phyloP scores from a whole-genome alignment of 2,329 filamentous ascomycete species.

The Microsporum audouinii region DNA sequence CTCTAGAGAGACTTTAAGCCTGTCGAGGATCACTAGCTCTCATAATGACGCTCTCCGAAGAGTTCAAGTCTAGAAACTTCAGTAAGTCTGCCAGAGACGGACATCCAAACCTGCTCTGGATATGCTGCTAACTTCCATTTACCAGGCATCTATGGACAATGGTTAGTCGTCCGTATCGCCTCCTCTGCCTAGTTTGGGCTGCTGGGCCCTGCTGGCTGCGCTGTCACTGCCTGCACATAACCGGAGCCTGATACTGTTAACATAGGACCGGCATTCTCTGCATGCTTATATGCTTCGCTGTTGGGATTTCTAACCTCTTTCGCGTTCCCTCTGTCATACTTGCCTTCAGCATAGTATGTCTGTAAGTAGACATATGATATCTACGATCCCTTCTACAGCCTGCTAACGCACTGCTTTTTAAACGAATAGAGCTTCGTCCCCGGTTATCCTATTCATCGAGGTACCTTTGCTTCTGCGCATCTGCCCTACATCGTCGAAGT shows the following conservation, averaged over 20 bases:
- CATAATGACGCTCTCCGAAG: constrained; percentile 45
- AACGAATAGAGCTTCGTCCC: constrained; percentile 50
- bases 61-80: constrained; percentile 55
- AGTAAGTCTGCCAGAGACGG: constrained; percentile 37
- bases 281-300: constrained; percentile 54
- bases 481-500: constrained; percentile 83
- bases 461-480: constrained; percentile 92
- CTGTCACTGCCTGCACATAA: neutral
- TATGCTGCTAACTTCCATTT: constrained; percentile 13
- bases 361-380: constrained; percentile 35
- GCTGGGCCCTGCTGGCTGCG: neutral
- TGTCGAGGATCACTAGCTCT: neutral
- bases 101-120: neutral
- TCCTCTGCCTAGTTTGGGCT: neutral
- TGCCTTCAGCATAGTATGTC: constrained; percentile 47
- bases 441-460: constrained; percentile 74
- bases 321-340: constrained; percentile 45
- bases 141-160: constrained; percentile 57
- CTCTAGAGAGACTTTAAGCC: neutral
- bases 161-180: constrained; percentile 37
- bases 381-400: constrained; percentile 9
- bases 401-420: constrained; percentile 32
- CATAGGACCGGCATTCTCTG: constrained; percentile 44
- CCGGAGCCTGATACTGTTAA: neutral
- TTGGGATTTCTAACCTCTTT: constrained; percentile 59